Evolutionary conservation across 2,329 filamentous ascomycete genomes (phyloP).

Genomic region (Periconia sp.): DNA sequence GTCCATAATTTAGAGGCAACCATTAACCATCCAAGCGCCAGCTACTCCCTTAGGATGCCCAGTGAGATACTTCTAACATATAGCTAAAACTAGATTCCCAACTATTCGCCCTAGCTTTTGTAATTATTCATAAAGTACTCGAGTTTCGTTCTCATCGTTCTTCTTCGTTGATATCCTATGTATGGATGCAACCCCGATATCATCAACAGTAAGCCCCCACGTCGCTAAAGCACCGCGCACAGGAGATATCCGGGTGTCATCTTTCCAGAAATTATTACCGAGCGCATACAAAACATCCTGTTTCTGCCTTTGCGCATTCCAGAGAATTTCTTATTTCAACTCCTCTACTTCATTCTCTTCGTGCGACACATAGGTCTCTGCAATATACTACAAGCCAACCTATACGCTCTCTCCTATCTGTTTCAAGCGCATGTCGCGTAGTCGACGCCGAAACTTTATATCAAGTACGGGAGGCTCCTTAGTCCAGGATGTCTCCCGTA

Average conservation of each 20-base stretch:
- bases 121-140: slow-evolving; percentile 94
- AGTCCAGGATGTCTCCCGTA: slow-evolving; percentile 81
- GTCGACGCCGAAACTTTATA: slow-evolving; percentile 83
- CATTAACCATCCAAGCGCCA: slow-evolving; percentile 99
- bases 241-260: slow-evolving; percentile 83
- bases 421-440: slow-evolving; percentile 67
- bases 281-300: slow-evolving; percentile 90
- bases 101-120: slow-evolving; percentile 91
- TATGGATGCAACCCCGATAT: slow-evolving; percentile 94
- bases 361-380: too few species aligned
- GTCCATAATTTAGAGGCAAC: slow-evolving; percentile 93
- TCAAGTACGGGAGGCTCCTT: slow-evolving; percentile 83
- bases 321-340: too few species aligned
- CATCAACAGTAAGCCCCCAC: slow-evolving; percentile 97
- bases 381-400: too few species aligned
- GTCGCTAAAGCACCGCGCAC: slow-evolving; percentile 94
- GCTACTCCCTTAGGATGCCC: slow-evolving; percentile 99
- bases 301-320: slow-evolving; percentile 84
- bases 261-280: slow-evolving; percentile 99
- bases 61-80: slow-evolving; percentile 99
- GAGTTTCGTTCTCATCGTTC: slow-evolving; percentile 99
- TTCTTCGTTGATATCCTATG: slow-evolving; percentile 98
- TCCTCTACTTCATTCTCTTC: too few species aligned
- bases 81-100: slow-evolving; percentile 90
- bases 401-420: too few species aligned